A percentile compares a stretch with the other conserved stretches of the same genome.
Conservation (phyloP, 2,329 filamentous ascomycete genomes). For the Aspergillus oerlinghausenensis region DNA sequence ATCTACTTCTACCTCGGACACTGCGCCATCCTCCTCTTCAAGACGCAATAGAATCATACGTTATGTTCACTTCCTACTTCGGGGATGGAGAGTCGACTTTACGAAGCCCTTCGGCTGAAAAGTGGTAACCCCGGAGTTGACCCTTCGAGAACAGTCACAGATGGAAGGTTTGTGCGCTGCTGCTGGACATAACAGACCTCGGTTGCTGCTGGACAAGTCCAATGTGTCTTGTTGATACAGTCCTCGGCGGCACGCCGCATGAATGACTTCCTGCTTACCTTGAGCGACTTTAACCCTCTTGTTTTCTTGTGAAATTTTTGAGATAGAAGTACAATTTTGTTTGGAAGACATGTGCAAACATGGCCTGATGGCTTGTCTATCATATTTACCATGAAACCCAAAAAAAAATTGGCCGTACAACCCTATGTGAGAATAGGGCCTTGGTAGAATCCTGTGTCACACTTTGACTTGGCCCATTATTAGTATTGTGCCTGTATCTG, state of each 20-base stretch:
- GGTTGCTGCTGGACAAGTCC: neutral
- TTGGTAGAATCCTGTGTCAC: neutral
- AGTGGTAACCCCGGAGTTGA: neutral
- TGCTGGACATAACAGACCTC: neutral
- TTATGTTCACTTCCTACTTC: neutral
- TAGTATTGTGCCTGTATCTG: neutral
- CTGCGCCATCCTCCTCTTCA: conserved; percentile 97
- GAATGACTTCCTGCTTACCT: neutral
- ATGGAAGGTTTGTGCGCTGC: neutral
- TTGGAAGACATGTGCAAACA: neutral
- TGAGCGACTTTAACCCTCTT: neutral
- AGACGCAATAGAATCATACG: conserved; percentile 68
- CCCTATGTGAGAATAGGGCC: neutral
- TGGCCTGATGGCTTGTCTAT: neutral
- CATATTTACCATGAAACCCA: neutral
- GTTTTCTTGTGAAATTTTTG: neutral
- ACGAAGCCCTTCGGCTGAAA: neutral
- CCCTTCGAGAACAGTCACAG: neutral
- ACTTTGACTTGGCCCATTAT: neutral
- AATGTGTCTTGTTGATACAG: neutral
- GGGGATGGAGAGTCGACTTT: neutral
- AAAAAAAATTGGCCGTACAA: neutral
- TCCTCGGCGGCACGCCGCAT: neutral
- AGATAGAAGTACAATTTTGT: neutral
- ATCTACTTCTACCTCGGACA: conserved; percentile 99